Conservation (phyloP, 345 rosid species). For the Eucalyptus regnans region DNA sequence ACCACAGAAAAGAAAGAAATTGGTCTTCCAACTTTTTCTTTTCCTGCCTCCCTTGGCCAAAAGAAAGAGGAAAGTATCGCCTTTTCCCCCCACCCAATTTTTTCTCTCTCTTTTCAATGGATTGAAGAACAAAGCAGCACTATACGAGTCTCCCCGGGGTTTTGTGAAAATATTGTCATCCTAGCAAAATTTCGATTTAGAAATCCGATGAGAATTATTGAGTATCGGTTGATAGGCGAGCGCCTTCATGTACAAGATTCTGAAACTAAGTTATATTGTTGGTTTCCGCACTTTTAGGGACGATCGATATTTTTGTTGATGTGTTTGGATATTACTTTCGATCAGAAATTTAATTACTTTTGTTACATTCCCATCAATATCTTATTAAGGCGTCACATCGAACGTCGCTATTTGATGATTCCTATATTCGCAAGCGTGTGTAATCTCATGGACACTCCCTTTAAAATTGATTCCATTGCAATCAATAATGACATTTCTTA, state of each 20-base stretch:
- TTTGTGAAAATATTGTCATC: neutral
- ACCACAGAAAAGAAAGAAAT: neutral
- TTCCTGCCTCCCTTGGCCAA: neutral
- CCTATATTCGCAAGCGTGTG: rapidly evolving
- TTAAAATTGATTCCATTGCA: neutral
- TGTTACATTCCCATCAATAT: neutral
- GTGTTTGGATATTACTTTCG: neutral
- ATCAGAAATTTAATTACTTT: neutral
- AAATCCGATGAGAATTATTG: neutral
- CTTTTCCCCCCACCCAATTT: neutral
- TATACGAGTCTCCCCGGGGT: neutral
- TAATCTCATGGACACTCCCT: neutral
- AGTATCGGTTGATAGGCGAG: neutral
- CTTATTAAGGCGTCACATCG: too few species aligned
- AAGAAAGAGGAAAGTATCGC: neutral
- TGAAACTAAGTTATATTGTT: neutral
- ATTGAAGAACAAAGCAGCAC: neutral
- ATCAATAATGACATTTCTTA: neutral
- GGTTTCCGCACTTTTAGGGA: neutral
- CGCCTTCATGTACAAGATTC: too few species aligned
- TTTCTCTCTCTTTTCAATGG: neutral
- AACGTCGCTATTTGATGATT: neutral
- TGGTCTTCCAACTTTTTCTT: neutral
- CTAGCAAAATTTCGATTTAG: neutral
- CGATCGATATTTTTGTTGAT: neutral